Evolutionary conservation across 805 yeast genomes (phyloP).

Genomic region (Myxozyma neotropica): DNA sequence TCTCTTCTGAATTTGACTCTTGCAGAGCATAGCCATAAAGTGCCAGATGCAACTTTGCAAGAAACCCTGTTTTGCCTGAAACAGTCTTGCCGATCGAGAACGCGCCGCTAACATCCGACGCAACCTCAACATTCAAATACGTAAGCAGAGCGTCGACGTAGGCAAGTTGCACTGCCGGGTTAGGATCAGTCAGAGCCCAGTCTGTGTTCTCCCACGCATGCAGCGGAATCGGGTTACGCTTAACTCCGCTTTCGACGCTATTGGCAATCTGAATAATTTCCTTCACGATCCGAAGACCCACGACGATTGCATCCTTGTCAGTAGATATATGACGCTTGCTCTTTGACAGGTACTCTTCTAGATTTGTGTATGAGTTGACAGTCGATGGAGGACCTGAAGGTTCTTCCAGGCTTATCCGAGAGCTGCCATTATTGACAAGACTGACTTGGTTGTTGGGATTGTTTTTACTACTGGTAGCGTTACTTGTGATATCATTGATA

Average conservation of each 20-base stretch:
- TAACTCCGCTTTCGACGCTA: conserved; percentile 23
- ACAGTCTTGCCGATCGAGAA: not conserved
- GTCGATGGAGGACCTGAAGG: conserved; percentile 23
- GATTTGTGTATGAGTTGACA: conserved; percentile 20
- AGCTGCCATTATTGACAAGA: no score
- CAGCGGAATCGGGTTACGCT: conserved; percentile 25
- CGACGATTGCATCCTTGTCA: conserved; percentile 11
- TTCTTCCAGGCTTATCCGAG: not conserved
- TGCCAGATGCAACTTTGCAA: conserved; percentile 18
- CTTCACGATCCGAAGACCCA: conserved; percentile 20
- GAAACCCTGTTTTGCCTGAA: conserved; percentile 12
- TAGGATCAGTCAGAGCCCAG: conserved; percentile 21
- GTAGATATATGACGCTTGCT: not conserved
- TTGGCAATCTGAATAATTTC: conserved; percentile 30
- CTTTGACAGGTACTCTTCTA: conserved; percentile 17
- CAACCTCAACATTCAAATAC: conserved; percentile 18
- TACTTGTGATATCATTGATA: not conserved
- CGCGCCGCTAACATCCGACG: not conserved
- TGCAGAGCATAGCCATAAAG: conserved; percentile 15
- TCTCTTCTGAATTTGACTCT: conserved; percentile 19
- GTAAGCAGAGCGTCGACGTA: conserved; percentile 25
- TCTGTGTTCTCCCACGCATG: conserved; percentile 28
- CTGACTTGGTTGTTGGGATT: no score
- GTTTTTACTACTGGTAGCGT: not conserved
- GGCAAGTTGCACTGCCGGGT: conserved; percentile 11